Percentiles rank a stretch among this genome's conserved stretches.
These are phyloP conservation scores for Glomus cerebriforme DNA, from an alignment of 192 early-diverging fungal species.

Conservation along the genomic window DNA sequence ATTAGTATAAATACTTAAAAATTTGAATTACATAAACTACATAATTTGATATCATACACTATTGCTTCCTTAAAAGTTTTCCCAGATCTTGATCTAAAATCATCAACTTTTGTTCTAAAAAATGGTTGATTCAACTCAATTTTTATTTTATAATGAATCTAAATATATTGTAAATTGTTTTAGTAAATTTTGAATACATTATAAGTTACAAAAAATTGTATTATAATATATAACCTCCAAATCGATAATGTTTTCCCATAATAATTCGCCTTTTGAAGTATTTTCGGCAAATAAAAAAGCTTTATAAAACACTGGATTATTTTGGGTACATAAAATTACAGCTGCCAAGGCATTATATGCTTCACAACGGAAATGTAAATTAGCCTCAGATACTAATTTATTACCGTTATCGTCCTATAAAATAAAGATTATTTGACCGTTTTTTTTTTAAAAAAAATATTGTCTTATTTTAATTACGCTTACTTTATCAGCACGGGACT, in stretches of 20 bases:
- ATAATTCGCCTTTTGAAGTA: conserved; percentile 44
- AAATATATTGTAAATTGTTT: neutral
- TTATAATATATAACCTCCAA: conserved; percentile 28
- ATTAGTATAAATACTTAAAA: neutral
- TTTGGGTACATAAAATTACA: conserved; percentile 61
- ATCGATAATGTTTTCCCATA: conserved; percentile 69
- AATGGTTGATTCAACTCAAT: neutral
- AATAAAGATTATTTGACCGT: neutral
- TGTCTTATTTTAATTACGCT: neutral
- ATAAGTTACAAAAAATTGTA: neutral
- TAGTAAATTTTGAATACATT: neutral
- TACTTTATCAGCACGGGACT: conserved; percentile 40
- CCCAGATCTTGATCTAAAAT: conserved; percentile 1
- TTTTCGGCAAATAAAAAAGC: conserved; percentile 66
- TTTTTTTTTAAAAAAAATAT: neutral
- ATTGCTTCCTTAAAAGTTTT: neutral
- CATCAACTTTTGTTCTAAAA: neutral
- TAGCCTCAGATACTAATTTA: conserved; percentile 9
- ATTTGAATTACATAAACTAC: neutral
- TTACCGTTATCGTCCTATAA: conserved; percentile 33
- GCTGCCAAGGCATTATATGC: conserved; percentile 61
- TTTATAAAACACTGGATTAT: conserved; percentile 52
- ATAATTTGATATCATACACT: neutral
- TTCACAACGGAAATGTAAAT: conserved; percentile 50
- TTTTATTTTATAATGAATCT: neutral